phyloP scores from a whole-genome alignment of 2,329 filamentous ascomycete genomes.

The Fusarium luffae region DNA sequence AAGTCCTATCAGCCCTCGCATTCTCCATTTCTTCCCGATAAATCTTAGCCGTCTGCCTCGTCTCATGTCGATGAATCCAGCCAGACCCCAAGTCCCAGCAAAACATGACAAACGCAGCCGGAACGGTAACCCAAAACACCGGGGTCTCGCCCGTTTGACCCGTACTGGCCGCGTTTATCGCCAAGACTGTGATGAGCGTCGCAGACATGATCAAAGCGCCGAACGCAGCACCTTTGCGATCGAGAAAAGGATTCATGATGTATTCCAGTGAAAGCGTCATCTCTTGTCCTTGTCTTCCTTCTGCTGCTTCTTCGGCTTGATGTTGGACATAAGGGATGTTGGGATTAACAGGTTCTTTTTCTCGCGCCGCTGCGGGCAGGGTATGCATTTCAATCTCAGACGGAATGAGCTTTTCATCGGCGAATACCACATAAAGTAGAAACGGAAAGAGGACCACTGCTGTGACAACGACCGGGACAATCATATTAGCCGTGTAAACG shows the following conservation, averaged over 20 bases:
- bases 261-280: conserved; percentile 73
- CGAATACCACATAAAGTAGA: conserved; percentile 75
- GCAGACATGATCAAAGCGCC: conserved; percentile 73
- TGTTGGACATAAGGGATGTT: conserved; percentile 75
- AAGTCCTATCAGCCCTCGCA: conserved; percentile 5
- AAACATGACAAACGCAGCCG: conserved; percentile 75
- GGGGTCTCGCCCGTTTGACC: conserved; percentile 61
- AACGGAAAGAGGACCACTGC: conserved; percentile 76
- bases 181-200: conserved; percentile 73
- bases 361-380: conserved; percentile 65
- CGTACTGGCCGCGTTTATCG: conserved; percentile 70
- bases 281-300: conserved; percentile 41
- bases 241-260: conserved; percentile 79
- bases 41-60: conserved; percentile 68
- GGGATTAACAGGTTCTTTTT: conserved; percentile 72
- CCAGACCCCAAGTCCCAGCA: conserved; percentile 73
- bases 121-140: conserved; percentile 76
- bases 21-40: conserved; percentile 55
- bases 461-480: conserved; percentile 76
- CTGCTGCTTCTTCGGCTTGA: conserved; percentile 63
- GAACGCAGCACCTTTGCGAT: conserved; percentile 72
- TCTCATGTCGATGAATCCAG: conserved; percentile 71
- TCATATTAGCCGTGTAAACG: conserved; percentile 80
- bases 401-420: conserved; percentile 71
- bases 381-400: conserved; percentile 74